Conservation (phyloP, 78 protist species). For the Guillardia theta region DNA sequence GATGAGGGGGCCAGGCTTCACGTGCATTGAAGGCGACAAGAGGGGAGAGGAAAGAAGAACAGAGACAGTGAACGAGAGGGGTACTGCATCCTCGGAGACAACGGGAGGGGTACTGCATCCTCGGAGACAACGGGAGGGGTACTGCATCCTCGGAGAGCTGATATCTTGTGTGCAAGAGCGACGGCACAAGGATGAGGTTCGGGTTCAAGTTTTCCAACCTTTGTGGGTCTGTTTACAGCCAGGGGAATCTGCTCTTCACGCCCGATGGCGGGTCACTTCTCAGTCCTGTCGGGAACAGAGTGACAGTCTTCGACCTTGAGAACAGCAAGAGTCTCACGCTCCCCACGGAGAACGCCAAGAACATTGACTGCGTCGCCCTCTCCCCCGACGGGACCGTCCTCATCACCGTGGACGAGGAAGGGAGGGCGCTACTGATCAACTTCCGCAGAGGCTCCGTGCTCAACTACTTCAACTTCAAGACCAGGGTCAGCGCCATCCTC, state of each 20-base stretch:
- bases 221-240: slow-evolving; percentile 85
- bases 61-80: no score
- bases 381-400: slow-evolving; percentile 80
- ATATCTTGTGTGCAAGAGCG: no score
- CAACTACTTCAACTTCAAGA: slow-evolving; percentile 63
- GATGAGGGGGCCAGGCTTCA: no score
- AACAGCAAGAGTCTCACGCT: slow-evolving; percentile 31
- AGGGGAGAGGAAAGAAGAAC: no score
- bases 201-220: slow-evolving; percentile 61
- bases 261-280: slow-evolving; percentile 84
- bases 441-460: slow-evolving; percentile 26
- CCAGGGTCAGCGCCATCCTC: background rate
- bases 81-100: no score
- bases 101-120: no score
- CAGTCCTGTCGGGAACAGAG: slow-evolving; percentile 91
- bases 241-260: slow-evolving; percentile 86
- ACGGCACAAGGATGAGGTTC: slow-evolving; percentile 23
- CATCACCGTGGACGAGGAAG: slow-evolving; percentile 64
- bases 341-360: background rate
- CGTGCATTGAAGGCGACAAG: no score
- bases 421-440: slow-evolving; percentile 56
- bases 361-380: slow-evolving; percentile 69
- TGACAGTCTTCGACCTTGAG: slow-evolving; percentile 83
- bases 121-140: no score
- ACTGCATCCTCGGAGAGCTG: no score